These are phyloP conservation scores for Botrytis cinerea DNA, from an alignment of 2,329 filamentous ascomycete genomes.

Conservation along the genomic window DNA sequence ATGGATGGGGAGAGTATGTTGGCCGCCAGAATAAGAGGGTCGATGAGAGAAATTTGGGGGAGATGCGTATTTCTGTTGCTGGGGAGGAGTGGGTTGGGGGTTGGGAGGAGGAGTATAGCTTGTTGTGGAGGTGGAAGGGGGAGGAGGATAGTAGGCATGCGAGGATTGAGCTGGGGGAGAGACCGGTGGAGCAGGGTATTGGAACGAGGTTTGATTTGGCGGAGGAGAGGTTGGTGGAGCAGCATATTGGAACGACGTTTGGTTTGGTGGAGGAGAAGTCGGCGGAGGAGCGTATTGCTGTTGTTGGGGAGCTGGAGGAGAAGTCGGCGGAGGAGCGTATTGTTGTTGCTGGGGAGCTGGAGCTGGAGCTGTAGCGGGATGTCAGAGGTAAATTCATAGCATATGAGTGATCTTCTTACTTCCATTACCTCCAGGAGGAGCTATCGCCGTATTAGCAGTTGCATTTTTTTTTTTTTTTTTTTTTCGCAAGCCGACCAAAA, in stretches of 20 bases:
- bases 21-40: constrained; percentile 37
- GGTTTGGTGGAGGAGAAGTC: constrained; percentile 37
- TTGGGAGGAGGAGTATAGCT: constrained; percentile 36
- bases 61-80: constrained; percentile 28
- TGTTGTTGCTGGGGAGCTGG: constrained; percentile 29
- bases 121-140: constrained; percentile 32
- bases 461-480: not conserved
- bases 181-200: constrained; percentile 40
- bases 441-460: constrained; percentile 34
- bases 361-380: constrained; percentile 28
- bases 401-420: constrained; percentile 26
- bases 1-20: constrained; percentile 18
- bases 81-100: constrained; percentile 34
- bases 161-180: constrained; percentile 38
- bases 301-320: too few species aligned
- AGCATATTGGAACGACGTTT: constrained; percentile 37
- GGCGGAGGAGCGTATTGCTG: constrained; percentile 21
- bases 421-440: constrained; percentile 38
- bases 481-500: constrained; percentile 10
- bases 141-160: constrained; percentile 41
- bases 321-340: constrained; percentile 27
- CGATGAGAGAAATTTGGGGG: constrained; percentile 41
- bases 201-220: constrained; percentile 36
- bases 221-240: constrained; percentile 40
- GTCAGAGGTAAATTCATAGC: not conserved